Evolutionary conservation across 371 early-diverging fungal genomes (phyloP).

Genomic region (Haplosporangium sp.): DNA sequence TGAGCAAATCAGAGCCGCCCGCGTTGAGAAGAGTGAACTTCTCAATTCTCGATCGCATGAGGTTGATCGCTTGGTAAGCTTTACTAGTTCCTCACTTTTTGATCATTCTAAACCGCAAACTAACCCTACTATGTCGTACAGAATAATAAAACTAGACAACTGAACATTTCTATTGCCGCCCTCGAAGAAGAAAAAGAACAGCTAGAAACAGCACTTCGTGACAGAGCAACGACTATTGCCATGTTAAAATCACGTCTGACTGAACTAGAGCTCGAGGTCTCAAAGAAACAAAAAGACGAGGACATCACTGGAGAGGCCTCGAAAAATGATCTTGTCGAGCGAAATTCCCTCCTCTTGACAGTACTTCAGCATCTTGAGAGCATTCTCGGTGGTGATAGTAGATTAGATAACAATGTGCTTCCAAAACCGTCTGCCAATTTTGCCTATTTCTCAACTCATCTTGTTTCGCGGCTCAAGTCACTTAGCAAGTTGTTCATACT

Average conservation of each 20-base stretch:
- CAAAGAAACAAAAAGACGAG: slow-evolving; percentile 37
- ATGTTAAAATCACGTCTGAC: slow-evolving; percentile 41
- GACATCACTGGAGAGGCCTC: slow-evolving; percentile 18
- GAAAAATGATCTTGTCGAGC: slow-evolving; percentile 48
- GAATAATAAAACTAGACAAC: slow-evolving; percentile 38
- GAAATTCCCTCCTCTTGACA: slow-evolving; percentile 54
- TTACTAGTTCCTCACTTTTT: too few relatives aligned
- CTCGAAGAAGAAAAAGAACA: slow-evolving; percentile 47
- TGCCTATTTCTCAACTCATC: slow-evolving; percentile 46
- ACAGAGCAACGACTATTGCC: slow-evolving; percentile 38
- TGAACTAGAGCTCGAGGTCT: slow-evolving; percentile 38
- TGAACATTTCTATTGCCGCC: slow-evolving; percentile 25
- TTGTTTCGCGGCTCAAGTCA: slow-evolving; percentile 46
- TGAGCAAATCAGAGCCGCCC: slow-evolving; percentile 34
- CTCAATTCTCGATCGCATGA: slow-evolving; percentile 38
- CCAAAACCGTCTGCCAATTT: slow-evolving; percentile 58
- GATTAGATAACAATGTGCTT: slow-evolving; percentile 38
- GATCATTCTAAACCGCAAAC: background rate
- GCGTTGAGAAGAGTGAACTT: slow-evolving; percentile 34
- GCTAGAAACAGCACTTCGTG: slow-evolving; percentile 40
- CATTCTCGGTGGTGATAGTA: slow-evolving; percentile 47
- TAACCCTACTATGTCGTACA: background rate
- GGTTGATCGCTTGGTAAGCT: slow-evolving; percentile 44
- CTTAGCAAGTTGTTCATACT: slow-evolving; percentile 42
- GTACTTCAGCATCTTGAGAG: slow-evolving; percentile 53